Evolutionary conservation across 257 asterid species (phyloP).

Genomic region (Anisodus tanguticus): DNA sequence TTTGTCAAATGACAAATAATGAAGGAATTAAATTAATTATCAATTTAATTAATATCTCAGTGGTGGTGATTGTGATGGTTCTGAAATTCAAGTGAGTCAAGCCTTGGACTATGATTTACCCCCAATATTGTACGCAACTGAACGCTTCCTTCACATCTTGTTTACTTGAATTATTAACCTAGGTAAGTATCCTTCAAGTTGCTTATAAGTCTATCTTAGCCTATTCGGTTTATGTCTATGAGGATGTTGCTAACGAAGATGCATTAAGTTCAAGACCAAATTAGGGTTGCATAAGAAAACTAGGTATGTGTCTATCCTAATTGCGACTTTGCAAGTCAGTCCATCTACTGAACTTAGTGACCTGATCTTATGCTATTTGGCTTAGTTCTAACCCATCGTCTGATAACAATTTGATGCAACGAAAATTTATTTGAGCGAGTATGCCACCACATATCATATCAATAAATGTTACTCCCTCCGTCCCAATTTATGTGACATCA

Average conservation of each 20-base stretch:
- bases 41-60: background rate
- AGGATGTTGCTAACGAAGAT: background rate
- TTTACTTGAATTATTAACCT: slow-evolving; percentile 7
- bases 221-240: background rate
- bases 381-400: background rate
- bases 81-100: background rate
- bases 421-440: background rate
- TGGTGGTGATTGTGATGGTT: slow-evolving; percentile 6
- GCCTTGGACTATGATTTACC: background rate
- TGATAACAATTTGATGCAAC: slow-evolving; percentile 15
- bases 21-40: background rate
- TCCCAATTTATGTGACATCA: no score
- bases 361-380: slow-evolving; percentile 17
- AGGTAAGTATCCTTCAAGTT: background rate
- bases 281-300: background rate
- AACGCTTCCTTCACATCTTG: background rate
- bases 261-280: background rate
- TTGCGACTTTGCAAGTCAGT: background rate
- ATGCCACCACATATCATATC: background rate
- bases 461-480: background rate
- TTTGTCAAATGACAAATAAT: background rate
- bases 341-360: background rate
- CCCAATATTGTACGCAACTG: background rate
- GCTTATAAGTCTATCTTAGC: background rate
- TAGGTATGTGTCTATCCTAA: background rate